phyloP scores from a whole-genome alignment of 345 rosid species.

The Mangifera indica region DNA sequence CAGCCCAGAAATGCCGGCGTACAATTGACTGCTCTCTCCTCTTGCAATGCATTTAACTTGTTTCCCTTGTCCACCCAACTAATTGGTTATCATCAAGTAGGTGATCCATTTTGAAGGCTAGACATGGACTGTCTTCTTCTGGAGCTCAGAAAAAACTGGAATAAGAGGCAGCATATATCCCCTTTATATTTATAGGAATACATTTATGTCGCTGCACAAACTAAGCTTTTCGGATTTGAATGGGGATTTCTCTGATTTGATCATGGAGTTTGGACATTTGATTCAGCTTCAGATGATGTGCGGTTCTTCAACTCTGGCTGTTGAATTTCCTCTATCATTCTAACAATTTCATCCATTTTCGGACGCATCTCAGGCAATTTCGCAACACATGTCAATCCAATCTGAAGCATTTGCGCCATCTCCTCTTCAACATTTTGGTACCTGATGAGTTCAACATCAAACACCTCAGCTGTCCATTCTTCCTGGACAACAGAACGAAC shows the following conservation, averaged over 20 bases:
- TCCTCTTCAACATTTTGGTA: slow-evolving; percentile 67
- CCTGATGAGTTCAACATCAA: slow-evolving; percentile 71
- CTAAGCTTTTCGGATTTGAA: no score
- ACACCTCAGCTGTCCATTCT: slow-evolving; percentile 91
- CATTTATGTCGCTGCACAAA: not conserved
- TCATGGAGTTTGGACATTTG: slow-evolving; percentile 57
- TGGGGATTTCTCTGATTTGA: not conserved
- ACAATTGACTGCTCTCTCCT: no score
- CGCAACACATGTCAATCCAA: slow-evolving; percentile 63
- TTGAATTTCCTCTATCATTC: slow-evolving; percentile 62
- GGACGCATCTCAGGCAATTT: slow-evolving; percentile 62
- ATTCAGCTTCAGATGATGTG: slow-evolving; percentile 57
- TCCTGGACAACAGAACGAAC: slow-evolving; percentile 80
- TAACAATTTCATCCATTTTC: slow-evolving; percentile 56
- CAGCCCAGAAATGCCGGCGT: no score
- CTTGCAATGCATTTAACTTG: no score
- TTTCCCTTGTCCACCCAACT: no score
- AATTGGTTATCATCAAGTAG: not conserved
- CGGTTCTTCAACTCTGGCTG: slow-evolving; percentile 49
- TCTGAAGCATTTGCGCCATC: slow-evolving; percentile 86
- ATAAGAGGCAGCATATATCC: not conserved
- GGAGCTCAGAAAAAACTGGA: slow-evolving; percentile 3
- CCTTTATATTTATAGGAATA: not conserved
- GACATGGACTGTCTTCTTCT: slow-evolving; percentile 49
- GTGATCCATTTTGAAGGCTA: slow-evolving; percentile 4